A percentile compares a stretch with the other conserved stretches of the same genome.
These are phyloP conservation scores for Psilocybe tampanensis DNA, from an alignment of 768 basidiomycete species.

Conservation along the genomic window DNA sequence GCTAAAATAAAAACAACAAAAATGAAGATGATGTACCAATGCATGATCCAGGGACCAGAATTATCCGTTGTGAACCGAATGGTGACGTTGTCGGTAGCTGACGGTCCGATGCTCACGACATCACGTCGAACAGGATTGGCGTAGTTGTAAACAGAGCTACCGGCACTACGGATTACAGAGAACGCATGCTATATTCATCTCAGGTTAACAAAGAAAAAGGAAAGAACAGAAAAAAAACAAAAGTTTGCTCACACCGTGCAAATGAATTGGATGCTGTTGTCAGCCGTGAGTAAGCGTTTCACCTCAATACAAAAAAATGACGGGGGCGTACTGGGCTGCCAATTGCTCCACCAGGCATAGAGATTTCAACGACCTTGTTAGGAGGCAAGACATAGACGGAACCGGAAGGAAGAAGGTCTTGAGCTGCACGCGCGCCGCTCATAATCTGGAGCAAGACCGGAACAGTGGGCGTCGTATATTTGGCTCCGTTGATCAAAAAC, in stretches of 20 bases:
- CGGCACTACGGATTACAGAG: conserved; percentile 43
- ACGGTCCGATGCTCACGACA: conserved; percentile 33
- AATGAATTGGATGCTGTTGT: conserved; percentile 42
- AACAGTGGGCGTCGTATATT: conserved; percentile 35
- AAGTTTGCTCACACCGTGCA: conserved; percentile 38
- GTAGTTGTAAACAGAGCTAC: conserved; percentile 39
- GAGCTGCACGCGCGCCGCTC: conserved; percentile 37
- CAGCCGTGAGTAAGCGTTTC: not conserved
- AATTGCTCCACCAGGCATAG: conserved; percentile 40
- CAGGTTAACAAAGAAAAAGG: not conserved
- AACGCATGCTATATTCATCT: conserved; percentile 32
- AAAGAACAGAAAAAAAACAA: not conserved
- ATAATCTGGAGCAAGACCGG: conserved; percentile 51
- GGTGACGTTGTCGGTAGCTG: conserved; percentile 39
- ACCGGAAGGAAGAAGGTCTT: conserved; percentile 38
- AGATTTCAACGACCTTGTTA: conserved; percentile 50
- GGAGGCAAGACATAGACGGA: conserved; percentile 43
- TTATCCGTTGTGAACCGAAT: conserved; percentile 67
- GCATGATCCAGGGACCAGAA: conserved; percentile 54
- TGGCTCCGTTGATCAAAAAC: conserved; percentile 36
- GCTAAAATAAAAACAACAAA: not conserved
- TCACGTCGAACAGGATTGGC: conserved; percentile 50
- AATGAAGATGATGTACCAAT: conserved; percentile 26
- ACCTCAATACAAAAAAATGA: not conserved
- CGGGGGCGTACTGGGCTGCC: conserved; percentile 34